Evolutionary conservation across 768 basidiomycete species (phyloP), one percentile per base, ranked within the genome.

Genomic region (Guyanaporus albipodus): DNA sequence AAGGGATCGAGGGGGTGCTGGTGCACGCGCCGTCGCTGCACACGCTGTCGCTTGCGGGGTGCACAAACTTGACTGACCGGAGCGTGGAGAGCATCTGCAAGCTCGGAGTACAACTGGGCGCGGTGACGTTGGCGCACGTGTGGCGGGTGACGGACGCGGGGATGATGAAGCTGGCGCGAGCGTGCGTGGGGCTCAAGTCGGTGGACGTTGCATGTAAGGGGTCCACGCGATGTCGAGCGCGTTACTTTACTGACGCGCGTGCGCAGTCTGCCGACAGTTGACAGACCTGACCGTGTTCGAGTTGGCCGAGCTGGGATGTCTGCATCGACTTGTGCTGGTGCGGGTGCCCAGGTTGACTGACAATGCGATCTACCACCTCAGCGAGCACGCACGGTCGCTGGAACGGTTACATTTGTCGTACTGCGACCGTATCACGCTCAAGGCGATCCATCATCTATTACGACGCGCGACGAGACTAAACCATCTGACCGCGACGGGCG

Each of bases 261-360:
- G n/a, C n/a, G 48, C 51, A 91, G 88, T 86, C 69, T 93, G 91
- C 69, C 75, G 82, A 23, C 76, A 80, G 48, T 69, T 97, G 46
- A 94, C 91, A 49, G 92, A 97, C 64, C 75, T 88, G 74, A 78
- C 84, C 38, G 81, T 94, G 19, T 79, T 85, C 58, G 91, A 92
- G 70, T 68, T 96, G 36, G 83, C 87, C 8, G 72, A 73, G 15
- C 71, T 94, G 38, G 72, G 76, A 19, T 76, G 77, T 22, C 74
- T 97, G 27, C 83, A 82, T 46, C 79, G 88, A 17, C 73, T 97
- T 36, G 86, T 85, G 54, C 72, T 93, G 42, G 86, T 90, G 29
- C 82, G 90, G 31, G 82, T 94, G 4, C 78, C 80, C 31, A 85
- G 84, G 58, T 64, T 95, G 52, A 95, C 92, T 14, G 92, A 94